These are phyloP conservation scores for Euryodendron excelsum DNA, from an alignment of 148 eudicot genomes.

Conservation along the genomic window DNA sequence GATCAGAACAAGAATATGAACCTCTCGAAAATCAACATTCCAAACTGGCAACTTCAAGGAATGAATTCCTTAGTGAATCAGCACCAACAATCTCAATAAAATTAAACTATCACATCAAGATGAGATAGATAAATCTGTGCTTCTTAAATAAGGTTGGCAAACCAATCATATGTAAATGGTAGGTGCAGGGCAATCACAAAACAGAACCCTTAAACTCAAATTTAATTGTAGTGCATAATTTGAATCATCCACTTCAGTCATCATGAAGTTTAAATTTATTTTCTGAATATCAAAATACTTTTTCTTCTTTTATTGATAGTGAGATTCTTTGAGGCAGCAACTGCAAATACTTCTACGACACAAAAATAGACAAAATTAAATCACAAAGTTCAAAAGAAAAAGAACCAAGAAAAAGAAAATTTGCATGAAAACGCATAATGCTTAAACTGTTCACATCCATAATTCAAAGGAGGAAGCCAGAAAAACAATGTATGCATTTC, in stretches of 20 bases:
- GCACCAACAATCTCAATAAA: background rate
- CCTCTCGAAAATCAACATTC: no score
- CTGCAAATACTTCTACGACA: background rate
- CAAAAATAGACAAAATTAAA: background rate
- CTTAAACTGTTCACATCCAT: background rate
- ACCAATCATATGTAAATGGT: background rate
- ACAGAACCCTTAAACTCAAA: background rate
- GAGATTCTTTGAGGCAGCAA: no score
- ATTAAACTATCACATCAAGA: no score
- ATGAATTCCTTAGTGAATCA: background rate
- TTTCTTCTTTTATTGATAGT: no score
- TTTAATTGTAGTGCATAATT: background rate
- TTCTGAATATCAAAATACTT: background rate
- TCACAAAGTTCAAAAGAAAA: background rate
- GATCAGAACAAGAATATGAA: no score
- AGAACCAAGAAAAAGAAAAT: background rate
- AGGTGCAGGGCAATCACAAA: background rate
- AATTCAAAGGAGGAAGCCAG: slow-evolving; percentile 1
- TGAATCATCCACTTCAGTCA: background rate
- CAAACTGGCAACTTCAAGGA: background rate
- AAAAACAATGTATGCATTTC: background rate
- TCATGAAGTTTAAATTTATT: background rate
- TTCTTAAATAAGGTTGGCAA: background rate
- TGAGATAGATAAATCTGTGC: background rate
- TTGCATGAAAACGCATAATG: no score